Percentiles rank a stretch among this genome's conserved stretches.
Evolutionary conservation across 768 basidiomycete genomes (phyloP).

Genomic region (Phylloporus sp.): DNA sequence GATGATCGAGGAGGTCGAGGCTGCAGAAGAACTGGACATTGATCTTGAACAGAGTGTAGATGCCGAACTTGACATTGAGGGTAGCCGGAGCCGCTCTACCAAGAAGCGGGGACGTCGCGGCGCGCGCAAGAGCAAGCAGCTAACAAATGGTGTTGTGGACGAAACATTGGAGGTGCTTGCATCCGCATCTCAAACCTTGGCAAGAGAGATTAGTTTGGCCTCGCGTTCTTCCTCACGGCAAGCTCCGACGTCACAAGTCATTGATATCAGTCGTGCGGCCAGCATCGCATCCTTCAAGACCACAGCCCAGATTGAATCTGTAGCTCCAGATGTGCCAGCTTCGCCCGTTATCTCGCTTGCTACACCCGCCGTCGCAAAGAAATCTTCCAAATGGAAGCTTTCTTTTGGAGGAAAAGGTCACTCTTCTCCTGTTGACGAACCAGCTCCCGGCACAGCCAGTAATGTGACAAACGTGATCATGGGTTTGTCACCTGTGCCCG

Average conservation of each 20-base stretch:
- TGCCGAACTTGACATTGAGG: slow-evolving; percentile 32
- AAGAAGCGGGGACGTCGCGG: slow-evolving; percentile 83
- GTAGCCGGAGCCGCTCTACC: slow-evolving; percentile 50
- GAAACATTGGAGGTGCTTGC: slow-evolving; percentile 69
- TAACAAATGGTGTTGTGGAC: slow-evolving; percentile 34
- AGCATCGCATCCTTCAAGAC: slow-evolving; percentile 34
- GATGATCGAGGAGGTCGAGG: slow-evolving; percentile 36
- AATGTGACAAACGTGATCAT: slow-evolving; percentile 76
- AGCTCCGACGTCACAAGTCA: slow-evolving; percentile 12
- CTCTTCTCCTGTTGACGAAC: slow-evolving; percentile 35
- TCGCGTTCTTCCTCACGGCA: slow-evolving; percentile 46
- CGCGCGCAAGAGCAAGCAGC: slow-evolving; percentile 67
- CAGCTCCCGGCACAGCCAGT: slow-evolving; percentile 60
- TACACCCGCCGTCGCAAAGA: slow-evolving; percentile 51
- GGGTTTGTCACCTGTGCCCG: slow-evolving; percentile 37
- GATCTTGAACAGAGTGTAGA: slow-evolving; percentile 18
- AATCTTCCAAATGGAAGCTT: slow-evolving; percentile 61
- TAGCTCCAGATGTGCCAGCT: slow-evolving; percentile 17
- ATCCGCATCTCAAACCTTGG: slow-evolving; percentile 75
- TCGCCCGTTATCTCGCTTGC: slow-evolving; percentile 23
- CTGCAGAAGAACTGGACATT: slow-evolving; percentile 30
- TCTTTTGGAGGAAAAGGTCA: slow-evolving; percentile 63
- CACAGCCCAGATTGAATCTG: slow-evolving; percentile 32
- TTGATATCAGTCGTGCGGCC: slow-evolving; percentile 23
- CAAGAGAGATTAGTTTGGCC: slow-evolving; percentile 75